phyloP scores from a whole-genome alignment of 1,284 basidiomycete genomes.

The Puccinia horiana region DNA sequence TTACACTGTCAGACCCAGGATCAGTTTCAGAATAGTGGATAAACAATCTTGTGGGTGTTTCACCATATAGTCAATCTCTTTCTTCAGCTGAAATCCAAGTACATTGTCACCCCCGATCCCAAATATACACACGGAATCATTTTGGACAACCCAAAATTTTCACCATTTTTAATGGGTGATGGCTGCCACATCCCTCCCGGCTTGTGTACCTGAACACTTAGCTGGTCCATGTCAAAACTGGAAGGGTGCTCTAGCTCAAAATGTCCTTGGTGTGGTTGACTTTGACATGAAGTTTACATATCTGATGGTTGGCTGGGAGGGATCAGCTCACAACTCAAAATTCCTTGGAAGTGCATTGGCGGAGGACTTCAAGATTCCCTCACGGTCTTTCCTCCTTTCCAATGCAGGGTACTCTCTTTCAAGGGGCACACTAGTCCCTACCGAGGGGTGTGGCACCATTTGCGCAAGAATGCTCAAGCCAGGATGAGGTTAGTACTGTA shows the following conservation, averaged over 20 bases:
- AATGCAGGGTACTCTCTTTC: too few species aligned
- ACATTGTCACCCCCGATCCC: background rate
- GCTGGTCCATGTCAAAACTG: background rate
- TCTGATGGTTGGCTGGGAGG: background rate
- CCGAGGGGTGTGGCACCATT: too few species aligned
- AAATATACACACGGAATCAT: background rate
- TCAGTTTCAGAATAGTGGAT: background rate
- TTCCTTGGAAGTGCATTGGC: background rate
- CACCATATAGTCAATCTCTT: background rate
- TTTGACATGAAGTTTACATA: background rate
- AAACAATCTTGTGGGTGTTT: slow-evolving; percentile 2
- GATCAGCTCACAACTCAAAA: background rate
- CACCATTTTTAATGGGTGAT: background rate
- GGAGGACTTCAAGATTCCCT: background rate
- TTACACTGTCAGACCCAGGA: slow-evolving; percentile 19
- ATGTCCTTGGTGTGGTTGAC: background rate
- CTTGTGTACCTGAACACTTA: background rate
- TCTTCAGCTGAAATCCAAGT: background rate
- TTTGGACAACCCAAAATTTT: background rate
- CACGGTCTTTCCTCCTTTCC: too few species aligned
- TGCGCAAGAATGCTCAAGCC: too few species aligned
- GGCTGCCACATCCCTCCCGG: background rate
- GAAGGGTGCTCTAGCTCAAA: background rate
- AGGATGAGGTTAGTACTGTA: too few species aligned
- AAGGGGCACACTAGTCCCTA: too few species aligned